Evolutionary conservation across 441 rosid genomes (phyloP).

Genomic region (Erodium texanum): DNA sequence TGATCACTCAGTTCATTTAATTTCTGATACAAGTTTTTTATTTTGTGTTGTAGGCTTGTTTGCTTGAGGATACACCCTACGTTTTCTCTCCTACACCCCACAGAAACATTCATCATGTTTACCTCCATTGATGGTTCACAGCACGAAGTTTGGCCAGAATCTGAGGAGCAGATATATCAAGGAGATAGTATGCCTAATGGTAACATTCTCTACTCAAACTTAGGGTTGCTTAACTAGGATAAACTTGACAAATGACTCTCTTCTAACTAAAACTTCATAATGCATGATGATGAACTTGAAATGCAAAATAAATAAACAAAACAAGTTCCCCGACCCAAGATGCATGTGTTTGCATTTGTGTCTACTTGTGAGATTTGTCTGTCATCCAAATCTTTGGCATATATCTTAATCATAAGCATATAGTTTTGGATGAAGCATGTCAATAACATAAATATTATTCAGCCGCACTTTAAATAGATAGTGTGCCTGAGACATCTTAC

Average conservation of each 20-base stretch:
- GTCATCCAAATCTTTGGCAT: no score
- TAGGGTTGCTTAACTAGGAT: background rate
- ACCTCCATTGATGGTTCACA: slow-evolving; percentile 63
- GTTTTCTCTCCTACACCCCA: slow-evolving; percentile 59
- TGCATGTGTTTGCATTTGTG: no score
- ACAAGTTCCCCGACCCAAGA: no score
- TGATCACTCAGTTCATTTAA: background rate
- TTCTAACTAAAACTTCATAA: background rate
- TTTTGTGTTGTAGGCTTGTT: slow-evolving; percentile 47
- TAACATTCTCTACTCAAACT: slow-evolving; percentile 16
- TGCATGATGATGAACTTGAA: background rate
- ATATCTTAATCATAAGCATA: no score
- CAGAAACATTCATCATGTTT: slow-evolving; percentile 58
- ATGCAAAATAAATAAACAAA: no score
- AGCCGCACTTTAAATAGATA: no score
- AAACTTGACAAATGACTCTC: background rate
- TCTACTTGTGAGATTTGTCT: no score
- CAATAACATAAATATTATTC: no score
- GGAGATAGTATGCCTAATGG: slow-evolving; percentile 67
- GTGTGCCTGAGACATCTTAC: background rate
- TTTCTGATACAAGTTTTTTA: background rate
- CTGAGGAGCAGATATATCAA: slow-evolving; percentile 45
- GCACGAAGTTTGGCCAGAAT: slow-evolving; percentile 76
- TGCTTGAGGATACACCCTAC: slow-evolving; percentile 80
- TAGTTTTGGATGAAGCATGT: no score